A percentile compares a stretch with the other conserved stretches of the same genome.
These are phyloP conservation scores for Mycena kentingensis DNA, from an alignment of 768 basidiomycete species.

Conservation along the genomic window DNA sequence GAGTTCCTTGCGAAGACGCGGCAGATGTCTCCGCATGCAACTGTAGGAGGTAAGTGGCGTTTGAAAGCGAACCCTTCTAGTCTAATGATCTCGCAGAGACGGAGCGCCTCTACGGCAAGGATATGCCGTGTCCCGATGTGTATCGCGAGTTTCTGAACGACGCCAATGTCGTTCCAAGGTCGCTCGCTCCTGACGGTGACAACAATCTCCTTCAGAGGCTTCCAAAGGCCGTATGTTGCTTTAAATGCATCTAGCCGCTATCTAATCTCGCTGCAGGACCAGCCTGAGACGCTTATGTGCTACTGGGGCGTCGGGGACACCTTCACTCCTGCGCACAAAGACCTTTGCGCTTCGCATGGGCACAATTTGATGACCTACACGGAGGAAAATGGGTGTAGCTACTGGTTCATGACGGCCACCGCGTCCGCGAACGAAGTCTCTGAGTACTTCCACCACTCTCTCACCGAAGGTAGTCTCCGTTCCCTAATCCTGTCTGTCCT, in stretches of 20 bases:
- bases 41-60: conserved; percentile 39
- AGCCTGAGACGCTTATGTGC: conserved; percentile 81
- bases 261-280: conserved; percentile 39
- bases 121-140: conserved; percentile 62
- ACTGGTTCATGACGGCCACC: conserved; percentile 84
- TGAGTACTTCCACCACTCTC: conserved; percentile 55
- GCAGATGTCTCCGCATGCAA: conserved; percentile 34
- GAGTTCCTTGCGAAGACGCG: conserved; percentile 56
- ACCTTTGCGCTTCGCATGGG: conserved; percentile 80
- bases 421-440: conserved; percentile 56
- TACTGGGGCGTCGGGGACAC: conserved; percentile 83
- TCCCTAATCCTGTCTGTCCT: neutral
- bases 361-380: conserved; percentile 88
- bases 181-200: conserved; percentile 51
- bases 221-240: conserved; percentile 48
- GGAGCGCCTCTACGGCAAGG: conserved; percentile 76
- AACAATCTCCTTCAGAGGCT: conserved; percentile 63
- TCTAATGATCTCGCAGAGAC: conserved; percentile 41
- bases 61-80: neutral
- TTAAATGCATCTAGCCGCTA: neutral
- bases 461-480: conserved; percentile 40
- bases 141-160: conserved; percentile 67
- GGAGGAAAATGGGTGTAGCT: conserved; percentile 69
- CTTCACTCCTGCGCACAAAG: conserved; percentile 80
- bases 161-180: conserved; percentile 49